Evolutionary conservation across 768 basidiomycete genomes (phyloP).

Genomic region (Calocera viscosa): DNA sequence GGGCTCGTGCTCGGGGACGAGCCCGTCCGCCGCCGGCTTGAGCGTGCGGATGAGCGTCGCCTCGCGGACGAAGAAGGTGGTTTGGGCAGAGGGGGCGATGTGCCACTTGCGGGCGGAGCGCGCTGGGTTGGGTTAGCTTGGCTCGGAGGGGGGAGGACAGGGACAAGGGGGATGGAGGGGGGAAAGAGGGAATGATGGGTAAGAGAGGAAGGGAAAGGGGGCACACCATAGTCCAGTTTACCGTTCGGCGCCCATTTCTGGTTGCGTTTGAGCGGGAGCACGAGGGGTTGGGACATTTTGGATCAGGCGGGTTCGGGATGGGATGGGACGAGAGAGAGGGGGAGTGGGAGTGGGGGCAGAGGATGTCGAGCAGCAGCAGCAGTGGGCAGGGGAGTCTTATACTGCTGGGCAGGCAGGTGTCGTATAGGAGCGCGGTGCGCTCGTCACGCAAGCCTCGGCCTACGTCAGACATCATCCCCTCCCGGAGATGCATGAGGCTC

Average conservation of each 20-base stretch:
- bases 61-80: constrained; percentile 1
- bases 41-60: not conserved
- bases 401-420: too few relatives aligned
- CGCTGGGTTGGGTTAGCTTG: not conserved
- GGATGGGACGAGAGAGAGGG: not conserved
- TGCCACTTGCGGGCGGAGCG: constrained; percentile 10
- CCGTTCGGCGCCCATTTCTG: constrained; percentile 10
- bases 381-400: too few relatives aligned
- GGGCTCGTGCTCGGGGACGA: not conserved
- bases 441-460: not conserved
- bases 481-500: not conserved
- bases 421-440: not conserved
- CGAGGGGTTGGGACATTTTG: not conserved
- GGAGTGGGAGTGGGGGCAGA: not conserved
- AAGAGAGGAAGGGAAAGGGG: not conserved
- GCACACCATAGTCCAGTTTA: not conserved
- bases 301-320: not conserved
- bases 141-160: too few relatives aligned
- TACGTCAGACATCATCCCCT: not conserved
- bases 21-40: not conserved
- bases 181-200: too few relatives aligned
- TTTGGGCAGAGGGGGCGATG: constrained; percentile 1
- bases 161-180: too few relatives aligned
- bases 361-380: too few relatives aligned
- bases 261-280: constrained; percentile 2